Base-by-base conservation (phyloP, 139 green algal genomes). In the Nannochloris sp. region DNA sequence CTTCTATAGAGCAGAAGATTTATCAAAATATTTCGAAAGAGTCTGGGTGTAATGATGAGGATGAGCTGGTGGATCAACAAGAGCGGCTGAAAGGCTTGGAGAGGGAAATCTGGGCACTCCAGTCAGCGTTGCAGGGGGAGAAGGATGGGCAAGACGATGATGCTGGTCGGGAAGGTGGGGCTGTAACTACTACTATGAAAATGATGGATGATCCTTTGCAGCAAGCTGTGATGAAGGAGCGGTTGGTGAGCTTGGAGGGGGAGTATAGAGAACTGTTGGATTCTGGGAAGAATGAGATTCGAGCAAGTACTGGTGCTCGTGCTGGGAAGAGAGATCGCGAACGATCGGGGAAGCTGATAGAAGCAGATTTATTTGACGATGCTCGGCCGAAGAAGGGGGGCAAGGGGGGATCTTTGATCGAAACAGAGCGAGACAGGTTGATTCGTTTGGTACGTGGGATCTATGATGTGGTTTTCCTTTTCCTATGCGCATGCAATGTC, bases 391-490 rank as follows among this genome's bases (percentile, higher is more conserved):
- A 36, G n/a, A 49, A 30, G 4, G 57, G 29, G 12, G 57, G 33
- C 17, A 48, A 5, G 55, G 33, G 5, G 14, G 49, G 43, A 10
- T 63, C 37, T 4, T 56, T 92, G 43, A 79, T 89, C 26, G 89
- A 95, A 72, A 95, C 86, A 3, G 85, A 95, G 67, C 60, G 86
- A 0, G 89, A 96, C 64, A 68, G 84, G 1, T 66, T 92, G 9
- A 94, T 96, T 57, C 75, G 89, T 1, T 65, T 81, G 62, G 81
- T 82, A 49, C 44, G 43, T 43, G 33, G 9, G 26, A 26, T 28
- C 25, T 49, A 20, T 23, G 20, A 23, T 23, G 20, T 23, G 20
- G 20, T 23, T 23, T 23, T 23, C 20, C 20, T 23, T 23, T 23
- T 23, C 20, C 20, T 23, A 23, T 23, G 20, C 20, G 20, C 20